These are phyloP conservation scores for Neurospora intermedia DNA, from an alignment of 495 filamentous ascomycete species.

Conservation along the genomic window DNA sequence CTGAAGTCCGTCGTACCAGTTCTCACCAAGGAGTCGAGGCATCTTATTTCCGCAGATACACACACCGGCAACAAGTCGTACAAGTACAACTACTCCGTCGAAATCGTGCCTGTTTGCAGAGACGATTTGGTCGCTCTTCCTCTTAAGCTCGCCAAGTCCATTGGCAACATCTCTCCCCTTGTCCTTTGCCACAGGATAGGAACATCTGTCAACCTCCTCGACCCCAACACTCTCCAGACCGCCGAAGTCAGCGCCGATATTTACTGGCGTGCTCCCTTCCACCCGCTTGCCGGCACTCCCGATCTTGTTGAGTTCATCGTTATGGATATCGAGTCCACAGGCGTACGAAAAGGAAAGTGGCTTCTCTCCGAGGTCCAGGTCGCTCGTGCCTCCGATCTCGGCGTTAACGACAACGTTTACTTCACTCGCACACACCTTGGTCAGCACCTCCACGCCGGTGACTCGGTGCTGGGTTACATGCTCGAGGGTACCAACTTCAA, in stretches of 20 bases:
- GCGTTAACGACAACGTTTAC: conserved; percentile 74
- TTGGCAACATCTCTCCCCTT: conserved; percentile 67
- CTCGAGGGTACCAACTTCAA: conserved; percentile 86
- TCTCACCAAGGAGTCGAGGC: conserved; percentile 71
- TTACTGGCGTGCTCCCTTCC: conserved; percentile 87
- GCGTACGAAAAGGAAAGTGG: conserved; percentile 67
- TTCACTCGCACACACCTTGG: conserved; percentile 86
- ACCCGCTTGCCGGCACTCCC: conserved; percentile 68
- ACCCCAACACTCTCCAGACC: conserved; percentile 83
- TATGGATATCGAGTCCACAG: conserved; percentile 82
- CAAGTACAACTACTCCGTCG: conserved; percentile 82
- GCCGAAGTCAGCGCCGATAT: conserved; percentile 67
- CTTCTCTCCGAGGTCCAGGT: conserved; percentile 77
- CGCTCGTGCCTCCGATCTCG: conserved; percentile 80
- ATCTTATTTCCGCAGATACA: conserved; percentile 87
- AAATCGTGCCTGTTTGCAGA: conserved; percentile 88
- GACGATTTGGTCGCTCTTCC: conserved; percentile 93
- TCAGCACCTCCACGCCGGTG: conserved; percentile 73
- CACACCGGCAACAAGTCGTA: conserved; percentile 83
- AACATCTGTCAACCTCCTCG: conserved; percentile 77
- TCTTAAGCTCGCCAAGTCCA: conserved; percentile 67
- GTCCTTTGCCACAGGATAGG: conserved; percentile 78
- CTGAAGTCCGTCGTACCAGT: conserved; percentile 70
- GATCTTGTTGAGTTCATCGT: conserved; percentile 87
- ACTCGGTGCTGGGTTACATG: conserved; percentile 87